phyloP scores from a whole-genome alignment of 768 basidiomycete species.

The Mycena chlorophos region DNA sequence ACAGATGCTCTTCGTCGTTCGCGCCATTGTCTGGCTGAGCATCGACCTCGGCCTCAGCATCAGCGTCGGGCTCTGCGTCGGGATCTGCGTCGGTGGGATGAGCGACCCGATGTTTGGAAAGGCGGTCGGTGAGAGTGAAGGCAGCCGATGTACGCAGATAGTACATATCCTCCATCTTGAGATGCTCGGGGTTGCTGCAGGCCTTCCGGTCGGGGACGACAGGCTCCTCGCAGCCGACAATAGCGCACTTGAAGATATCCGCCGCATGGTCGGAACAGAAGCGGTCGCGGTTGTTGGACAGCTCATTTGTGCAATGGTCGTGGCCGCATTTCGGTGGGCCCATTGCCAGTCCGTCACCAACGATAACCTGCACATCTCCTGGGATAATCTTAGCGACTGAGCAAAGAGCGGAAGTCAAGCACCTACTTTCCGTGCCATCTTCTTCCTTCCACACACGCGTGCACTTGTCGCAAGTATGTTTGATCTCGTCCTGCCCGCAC shows the following conservation, averaged over 20 bases:
- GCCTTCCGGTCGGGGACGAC: too few relatives aligned
- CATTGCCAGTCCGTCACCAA: constrained; percentile 21
- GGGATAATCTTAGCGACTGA: background rate
- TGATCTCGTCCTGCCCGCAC: constrained; percentile 27
- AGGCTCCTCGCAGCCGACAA: constrained; percentile 21
- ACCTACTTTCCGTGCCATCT: constrained; percentile 2
- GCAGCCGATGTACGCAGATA: background rate
- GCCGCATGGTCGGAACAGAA: constrained; percentile 20
- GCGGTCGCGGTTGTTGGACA: constrained; percentile 17
- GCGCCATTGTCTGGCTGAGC: background rate
- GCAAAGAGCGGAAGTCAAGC: background rate
- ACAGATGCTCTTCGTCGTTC: too few relatives aligned
- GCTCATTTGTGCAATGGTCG: constrained; percentile 10
- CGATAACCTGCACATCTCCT: constrained; percentile 9
- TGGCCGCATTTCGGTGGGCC: constrained; percentile 19
- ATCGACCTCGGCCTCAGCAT: background rate
- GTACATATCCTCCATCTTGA: constrained; percentile 9
- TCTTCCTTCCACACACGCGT: constrained; percentile 16
- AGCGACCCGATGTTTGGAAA: background rate
- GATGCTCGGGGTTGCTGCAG: constrained; percentile 10
- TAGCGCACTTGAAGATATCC: constrained; percentile 11
- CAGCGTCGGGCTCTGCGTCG: constrained; percentile 8
- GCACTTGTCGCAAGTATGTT: constrained; percentile 30
- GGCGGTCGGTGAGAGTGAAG: background rate
- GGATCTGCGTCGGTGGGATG: background rate